phyloP scores from a whole-genome alignment of 805 yeast genomes.

The Saccharomycopsis oosterbeekiorum region DNA sequence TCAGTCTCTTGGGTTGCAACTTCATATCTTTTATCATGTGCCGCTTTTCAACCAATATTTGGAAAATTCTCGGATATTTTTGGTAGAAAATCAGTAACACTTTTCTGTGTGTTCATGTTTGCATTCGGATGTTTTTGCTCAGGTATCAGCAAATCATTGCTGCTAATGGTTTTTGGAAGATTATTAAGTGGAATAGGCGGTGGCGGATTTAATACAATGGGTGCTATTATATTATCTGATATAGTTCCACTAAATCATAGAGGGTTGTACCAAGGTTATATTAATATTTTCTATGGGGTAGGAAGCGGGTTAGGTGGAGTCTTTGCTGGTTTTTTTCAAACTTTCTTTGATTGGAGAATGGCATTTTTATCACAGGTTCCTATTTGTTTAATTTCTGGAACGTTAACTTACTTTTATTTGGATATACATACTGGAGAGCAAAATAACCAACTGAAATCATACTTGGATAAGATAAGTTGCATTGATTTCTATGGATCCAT shows the following conservation, averaged over 20 bases:
- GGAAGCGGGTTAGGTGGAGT: constrained; percentile 72
- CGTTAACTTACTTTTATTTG: constrained; percentile 30
- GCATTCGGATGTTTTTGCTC: constrained; percentile 50
- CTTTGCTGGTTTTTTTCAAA: constrained; percentile 47
- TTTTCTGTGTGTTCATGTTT: constrained; percentile 47
- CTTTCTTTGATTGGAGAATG: constrained; percentile 54
- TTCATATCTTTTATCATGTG: constrained; percentile 54
- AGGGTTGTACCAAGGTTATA: constrained; percentile 76
- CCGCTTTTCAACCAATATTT: constrained; percentile 65
- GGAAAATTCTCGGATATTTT: constrained; percentile 67
- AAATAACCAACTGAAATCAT: constrained; percentile 18
- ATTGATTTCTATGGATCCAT: constrained; percentile 36
- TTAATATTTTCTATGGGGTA: constrained; percentile 63
- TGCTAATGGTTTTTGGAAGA: constrained; percentile 42
- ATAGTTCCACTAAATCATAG: constrained; percentile 67
- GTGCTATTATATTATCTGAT: constrained; percentile 71
- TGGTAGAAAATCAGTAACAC: constrained; percentile 47
- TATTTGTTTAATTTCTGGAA: constrained; percentile 33
- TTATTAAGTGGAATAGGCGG: constrained; percentile 84
- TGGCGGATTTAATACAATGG: constrained; percentile 69
- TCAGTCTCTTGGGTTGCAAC: constrained; percentile 68
- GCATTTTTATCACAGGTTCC: constrained; percentile 47
- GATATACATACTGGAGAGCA: constrained; percentile 36
- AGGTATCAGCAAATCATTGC: constrained; percentile 38
- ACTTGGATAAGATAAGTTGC: constrained; percentile 28